These are phyloP conservation scores for Xylariaceae sp. DNA, from an alignment of 2,329 filamentous ascomycete genomes.

Conservation along the genomic window DNA sequence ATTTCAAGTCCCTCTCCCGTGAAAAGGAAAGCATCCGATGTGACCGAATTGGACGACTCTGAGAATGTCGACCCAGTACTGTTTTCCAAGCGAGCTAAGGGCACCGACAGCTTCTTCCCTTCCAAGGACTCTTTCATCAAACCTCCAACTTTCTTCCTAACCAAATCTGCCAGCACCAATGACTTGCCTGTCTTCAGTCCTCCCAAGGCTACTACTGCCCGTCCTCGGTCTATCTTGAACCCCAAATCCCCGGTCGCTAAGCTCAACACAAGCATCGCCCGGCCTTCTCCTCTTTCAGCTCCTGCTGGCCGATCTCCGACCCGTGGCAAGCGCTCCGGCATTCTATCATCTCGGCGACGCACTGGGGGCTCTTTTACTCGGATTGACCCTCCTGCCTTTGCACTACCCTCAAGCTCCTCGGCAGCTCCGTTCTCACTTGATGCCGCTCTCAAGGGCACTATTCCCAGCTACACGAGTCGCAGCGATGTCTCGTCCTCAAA, in stretches of 20 bases:
- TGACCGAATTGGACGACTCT: constrained; percentile 58
- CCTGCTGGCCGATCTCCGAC: constrained; percentile 83
- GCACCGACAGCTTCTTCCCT: constrained; percentile 48
- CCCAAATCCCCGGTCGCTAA: constrained; percentile 60
- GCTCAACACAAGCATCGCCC: constrained; percentile 52
- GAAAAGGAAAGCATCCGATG: constrained; percentile 65
- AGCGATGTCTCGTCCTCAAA: constrained; percentile 32
- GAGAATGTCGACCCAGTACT: constrained; percentile 68
- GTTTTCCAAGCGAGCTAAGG: constrained; percentile 67
- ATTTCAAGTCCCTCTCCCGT: constrained; percentile 48
- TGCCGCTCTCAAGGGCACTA: constrained; percentile 79
- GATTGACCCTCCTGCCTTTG: constrained; percentile 72
- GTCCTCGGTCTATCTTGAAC: constrained; percentile 55
- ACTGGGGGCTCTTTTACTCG: constrained; percentile 69
- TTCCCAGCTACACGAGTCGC: constrained; percentile 65
- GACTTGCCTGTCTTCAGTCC: constrained; percentile 46
- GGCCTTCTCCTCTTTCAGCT: constrained; percentile 65
- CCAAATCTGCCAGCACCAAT: constrained; percentile 49
- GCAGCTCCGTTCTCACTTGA: constrained; percentile 81
- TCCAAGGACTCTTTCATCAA: constrained; percentile 55
- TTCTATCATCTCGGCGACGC: constrained; percentile 72
- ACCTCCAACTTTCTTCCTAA: constrained; percentile 54
- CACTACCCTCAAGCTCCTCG: constrained; percentile 50
- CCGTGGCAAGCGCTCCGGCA: constrained; percentile 70
- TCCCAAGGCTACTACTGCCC: constrained; percentile 42